These are phyloP conservation scores for Zymoseptoria brevis DNA, from an alignment of 2,329 filamentous ascomycete species.

Conservation along the genomic window DNA sequence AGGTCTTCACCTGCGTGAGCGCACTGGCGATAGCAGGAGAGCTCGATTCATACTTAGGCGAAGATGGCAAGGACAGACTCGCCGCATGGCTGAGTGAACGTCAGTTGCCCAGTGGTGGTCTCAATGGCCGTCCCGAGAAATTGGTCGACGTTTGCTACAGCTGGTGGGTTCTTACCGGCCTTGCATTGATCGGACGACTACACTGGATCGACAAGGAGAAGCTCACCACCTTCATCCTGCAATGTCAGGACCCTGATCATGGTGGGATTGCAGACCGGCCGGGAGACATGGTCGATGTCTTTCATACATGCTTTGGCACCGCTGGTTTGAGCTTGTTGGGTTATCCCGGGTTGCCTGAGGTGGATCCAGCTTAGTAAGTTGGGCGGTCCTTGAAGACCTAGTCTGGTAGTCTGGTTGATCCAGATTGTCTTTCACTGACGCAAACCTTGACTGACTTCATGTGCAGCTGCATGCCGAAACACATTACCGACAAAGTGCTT, in stretches of 20 bases:
- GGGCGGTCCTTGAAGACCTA: neutral
- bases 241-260: conserved; percentile 74
- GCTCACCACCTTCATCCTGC: conserved; percentile 72
- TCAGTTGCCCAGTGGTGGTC: conserved; percentile 74
- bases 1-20: conserved; percentile 90
- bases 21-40: conserved; percentile 76
- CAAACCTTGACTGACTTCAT: conserved; percentile 1
- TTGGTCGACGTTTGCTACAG: conserved; percentile 95
- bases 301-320: conserved; percentile 85
- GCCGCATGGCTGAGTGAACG: conserved; percentile 89
- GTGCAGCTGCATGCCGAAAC: conserved; percentile 47
- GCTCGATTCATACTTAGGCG: conserved; percentile 61
- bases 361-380: conserved; percentile 78
- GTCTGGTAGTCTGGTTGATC: neutral
- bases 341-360: conserved; percentile 65
- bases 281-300: conserved; percentile 93
- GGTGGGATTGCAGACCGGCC: conserved; percentile 88
- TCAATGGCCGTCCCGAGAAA: conserved; percentile 94
- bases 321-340: conserved; percentile 79
- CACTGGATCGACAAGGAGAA: conserved; percentile 90
- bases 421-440: neutral
- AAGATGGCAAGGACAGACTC: conserved; percentile 61
- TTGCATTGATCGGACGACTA: conserved; percentile 77
- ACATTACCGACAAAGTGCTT: conserved; percentile 54
- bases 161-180: conserved; percentile 94